Percentiles rank a stretch among this genome's conserved stretches.
These are phyloP conservation scores for Tylopilus cervinicoccineus DNA, from an alignment of 768 basidiomycete genomes.

Conservation along the genomic window DNA sequence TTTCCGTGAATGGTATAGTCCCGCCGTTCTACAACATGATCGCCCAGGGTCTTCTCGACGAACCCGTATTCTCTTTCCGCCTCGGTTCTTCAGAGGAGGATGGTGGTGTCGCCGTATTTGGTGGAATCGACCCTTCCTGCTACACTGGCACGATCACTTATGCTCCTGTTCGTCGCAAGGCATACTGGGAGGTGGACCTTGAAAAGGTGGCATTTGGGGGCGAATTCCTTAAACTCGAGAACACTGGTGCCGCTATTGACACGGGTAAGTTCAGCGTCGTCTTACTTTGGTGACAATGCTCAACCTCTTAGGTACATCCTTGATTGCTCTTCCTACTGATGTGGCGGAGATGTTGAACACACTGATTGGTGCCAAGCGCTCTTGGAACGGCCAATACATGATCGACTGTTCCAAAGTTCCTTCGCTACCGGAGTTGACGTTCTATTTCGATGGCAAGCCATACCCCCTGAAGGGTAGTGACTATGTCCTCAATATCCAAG, in stretches of 20 bases:
- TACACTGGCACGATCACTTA: slow-evolving; percentile 82
- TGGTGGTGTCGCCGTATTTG: slow-evolving; percentile 88
- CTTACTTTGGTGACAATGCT: not conserved
- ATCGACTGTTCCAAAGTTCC: slow-evolving; percentile 86
- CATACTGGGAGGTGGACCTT: slow-evolving; percentile 98
- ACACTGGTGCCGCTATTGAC: slow-evolving; percentile 91
- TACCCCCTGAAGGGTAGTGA: slow-evolving; percentile 81
- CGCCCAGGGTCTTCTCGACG: slow-evolving; percentile 72
- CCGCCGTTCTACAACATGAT: slow-evolving; percentile 97
- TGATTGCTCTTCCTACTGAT: slow-evolving; percentile 91
- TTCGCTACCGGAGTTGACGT: slow-evolving; percentile 76
- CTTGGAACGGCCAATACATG: slow-evolving; percentile 95
- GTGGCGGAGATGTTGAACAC: slow-evolving; percentile 97
- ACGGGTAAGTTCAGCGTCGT: slow-evolving; percentile 51
- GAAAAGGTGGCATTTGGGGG: slow-evolving; percentile 81
- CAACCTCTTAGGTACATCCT: slow-evolving; percentile 65
- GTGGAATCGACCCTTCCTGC: slow-evolving; percentile 75
- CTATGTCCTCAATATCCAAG: slow-evolving; percentile 87
- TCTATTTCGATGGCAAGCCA: slow-evolving; percentile 77
- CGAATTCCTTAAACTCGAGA: slow-evolving; percentile 85
- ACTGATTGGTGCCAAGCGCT: slow-evolving; percentile 89
- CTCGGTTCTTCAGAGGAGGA: slow-evolving; percentile 83
- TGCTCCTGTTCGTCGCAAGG: slow-evolving; percentile 89
- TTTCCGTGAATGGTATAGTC: slow-evolving; percentile 86
- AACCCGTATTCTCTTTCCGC: slow-evolving; percentile 92